Evolutionary conservation across 768 basidiomycete genomes (phyloP), one percentile per base, ranked within the genome.

Genomic region (Trametes punicea): DNA sequence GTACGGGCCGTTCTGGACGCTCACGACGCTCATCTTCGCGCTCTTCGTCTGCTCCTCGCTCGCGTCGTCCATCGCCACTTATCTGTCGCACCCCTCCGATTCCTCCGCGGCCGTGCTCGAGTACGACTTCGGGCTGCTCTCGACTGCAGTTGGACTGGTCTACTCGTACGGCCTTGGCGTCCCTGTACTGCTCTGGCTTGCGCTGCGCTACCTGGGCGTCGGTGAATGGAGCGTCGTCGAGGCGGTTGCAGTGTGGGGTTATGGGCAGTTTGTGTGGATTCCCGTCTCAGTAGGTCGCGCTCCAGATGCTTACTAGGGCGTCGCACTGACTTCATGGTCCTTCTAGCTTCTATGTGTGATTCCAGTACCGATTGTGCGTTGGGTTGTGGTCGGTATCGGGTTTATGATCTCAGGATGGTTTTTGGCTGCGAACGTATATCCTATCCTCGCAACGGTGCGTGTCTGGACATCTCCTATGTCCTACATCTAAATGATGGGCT

Each of bases 1-100:
- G 36, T 88, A 90, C 68, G 95, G 95, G 0, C 94, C 96, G 1
- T 98, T 99, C 76, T 99, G 96, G 96, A 93, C 95, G 0, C 81
- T 97, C 33, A 96, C 94, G 1, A 98, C 96, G 0, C 83, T 99
- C 59, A 88, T 97, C 40, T 92, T 98, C 67, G 80, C 87, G 0
- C 84, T 98, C 56, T 98, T 95, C 76, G 83, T 97, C 55, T 95
- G 90, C 23, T 97, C 96, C 1, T 93, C 91, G 30, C 85, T 98
- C 34, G 91, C 88, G 7, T 85, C 91, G 15, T 92, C 92, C 44
- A 87, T 98, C 62, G 77, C 88, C 2, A 80, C 84, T n/a, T 98
- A 93, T 72, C 81, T 98, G 36, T 88, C 90, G 26, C 73, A 79
- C 23, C 73, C 80, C 3, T 75, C 70, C 2, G 64, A 73, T 20